A percentile compares a stretch with the other conserved stretches of the same genome.
Evolutionary conservation across 495 filamentous ascomycete genomes (phyloP).

Genomic region (Niebla homalea): DNA sequence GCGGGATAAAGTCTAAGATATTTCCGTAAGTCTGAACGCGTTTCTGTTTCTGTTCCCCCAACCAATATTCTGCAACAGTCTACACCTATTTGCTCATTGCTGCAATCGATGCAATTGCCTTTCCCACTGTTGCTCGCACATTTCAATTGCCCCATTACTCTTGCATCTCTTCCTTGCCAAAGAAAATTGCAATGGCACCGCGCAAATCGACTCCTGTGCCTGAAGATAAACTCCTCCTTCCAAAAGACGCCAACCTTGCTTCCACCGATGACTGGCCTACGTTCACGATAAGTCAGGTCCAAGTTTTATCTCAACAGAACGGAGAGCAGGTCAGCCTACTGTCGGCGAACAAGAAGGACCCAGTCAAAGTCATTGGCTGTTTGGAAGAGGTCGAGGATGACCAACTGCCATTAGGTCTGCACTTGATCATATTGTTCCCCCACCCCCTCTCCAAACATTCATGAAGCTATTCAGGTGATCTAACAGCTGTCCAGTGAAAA

Average conservation of each 20-base stretch:
- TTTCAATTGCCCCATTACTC: too few species aligned
- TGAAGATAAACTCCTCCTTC: conserved; percentile 43
- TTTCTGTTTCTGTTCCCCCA: background rate
- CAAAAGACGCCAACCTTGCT: conserved; percentile 36
- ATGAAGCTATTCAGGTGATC: conserved; percentile 10
- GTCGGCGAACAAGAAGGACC: conserved; percentile 35
- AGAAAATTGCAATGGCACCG: too few species aligned
- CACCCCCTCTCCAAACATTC: background rate
- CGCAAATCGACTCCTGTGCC: conserved; percentile 21
- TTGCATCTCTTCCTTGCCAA: too few species aligned
- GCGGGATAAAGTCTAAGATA: too few species aligned
- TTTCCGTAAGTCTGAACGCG: background rate
- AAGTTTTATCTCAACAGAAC: conserved; percentile 36
- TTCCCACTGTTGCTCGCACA: too few species aligned
- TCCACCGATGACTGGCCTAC: conserved; percentile 50
- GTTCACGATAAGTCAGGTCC: conserved; percentile 40
- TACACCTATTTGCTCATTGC: too few species aligned
- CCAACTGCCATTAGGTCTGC: conserved; percentile 30
- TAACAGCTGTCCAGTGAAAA: conserved; percentile 29
- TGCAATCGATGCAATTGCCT: too few species aligned
- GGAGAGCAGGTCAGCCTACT: conserved; percentile 40
- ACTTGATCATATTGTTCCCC: background rate
- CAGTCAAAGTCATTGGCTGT: conserved; percentile 41
- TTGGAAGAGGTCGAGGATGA: conserved; percentile 35
- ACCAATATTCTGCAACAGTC: background rate